Base-by-base conservation (phyloP, 805 yeast species). In the Saccharomycopsis selenospora region DNA sequence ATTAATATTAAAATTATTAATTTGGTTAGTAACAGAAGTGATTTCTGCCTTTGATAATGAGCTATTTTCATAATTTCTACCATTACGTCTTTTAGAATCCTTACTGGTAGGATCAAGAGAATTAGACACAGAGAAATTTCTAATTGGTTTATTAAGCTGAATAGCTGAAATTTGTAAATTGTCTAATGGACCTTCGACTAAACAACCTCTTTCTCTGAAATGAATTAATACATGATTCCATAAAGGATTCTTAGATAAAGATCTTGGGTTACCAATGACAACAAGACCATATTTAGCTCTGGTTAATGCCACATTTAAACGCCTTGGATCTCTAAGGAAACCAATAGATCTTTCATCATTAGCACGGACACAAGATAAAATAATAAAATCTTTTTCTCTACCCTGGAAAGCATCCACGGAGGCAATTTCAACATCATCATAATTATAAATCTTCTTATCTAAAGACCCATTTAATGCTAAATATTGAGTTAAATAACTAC, bases 161-260 rank as follows among this genome's bases (percentile, higher is more conserved):
- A 33, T 33, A 5, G 17, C 38, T 4, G 38, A 33, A 7, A 84
- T 66, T 61, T 83, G 93, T 54, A 90, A 71, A 56, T 80, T 85
- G 51, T 84, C 91, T 55, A 90, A 70, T 1, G 87, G 79, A 8
- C 97, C 97, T 63, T 90, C 96, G 24, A 90, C 97, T 27, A 90
- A 68, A 64, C 95, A 85, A 1, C 95, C 95, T 48, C 75, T 77
- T 57, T 86, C 91, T 65, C 95, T 73, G 67, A 77, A 89, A 61
- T 87, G 95, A 42, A 77, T 65, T 56, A 90, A 68, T 50, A 90
- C 67, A 52, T 79, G 82, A 56, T 80, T 80, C 97, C 97, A 90
- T 53, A 90, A 66, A 10, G 71, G 63, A 62, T 85, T 84, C 50
- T 75, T 73, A 40, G 85, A 73, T 55, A 90, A 70, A 0, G 93